Percentiles rank a stretch among this genome's conserved stretches.
These are phyloP conservation scores for Tausonia pullulans DNA, from an alignment of 1,284 basidiomycete species.

Conservation along the genomic window DNA sequence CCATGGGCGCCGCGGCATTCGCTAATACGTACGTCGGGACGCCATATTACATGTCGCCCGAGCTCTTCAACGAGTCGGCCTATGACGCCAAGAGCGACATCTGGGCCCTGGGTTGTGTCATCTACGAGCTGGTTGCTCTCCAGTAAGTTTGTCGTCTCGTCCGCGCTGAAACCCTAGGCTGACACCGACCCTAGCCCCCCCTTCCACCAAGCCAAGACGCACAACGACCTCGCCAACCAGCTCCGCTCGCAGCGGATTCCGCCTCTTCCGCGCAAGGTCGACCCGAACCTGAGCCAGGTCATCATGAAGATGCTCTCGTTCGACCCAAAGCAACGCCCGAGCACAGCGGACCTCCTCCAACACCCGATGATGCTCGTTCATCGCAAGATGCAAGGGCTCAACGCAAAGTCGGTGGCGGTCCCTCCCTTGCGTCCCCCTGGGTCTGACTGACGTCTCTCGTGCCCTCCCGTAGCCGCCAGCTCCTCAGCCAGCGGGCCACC, in stretches of 20 bases:
- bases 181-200: constrained; percentile 46
- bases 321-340: constrained; percentile 73
- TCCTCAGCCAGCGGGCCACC: constrained; percentile 19
- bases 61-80: constrained; percentile 87
- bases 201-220: constrained; percentile 80
- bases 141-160: constrained; percentile 38
- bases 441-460: background rate
- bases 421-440: background rate
- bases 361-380: constrained; percentile 61
- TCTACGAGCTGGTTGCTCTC: constrained; percentile 87
- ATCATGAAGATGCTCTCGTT: constrained; percentile 79
- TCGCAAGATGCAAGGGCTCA: constrained; percentile 49
- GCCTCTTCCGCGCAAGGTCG: constrained; percentile 69
- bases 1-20: constrained; percentile 72
- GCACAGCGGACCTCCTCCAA: constrained; percentile 61
- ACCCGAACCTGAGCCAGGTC: constrained; percentile 53
- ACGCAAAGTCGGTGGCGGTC: constrained; percentile 42
- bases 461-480: background rate
- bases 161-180: background rate
- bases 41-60: constrained; percentile 97
- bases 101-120: constrained; percentile 92
- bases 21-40: constrained; percentile 96
- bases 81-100: constrained; percentile 98
- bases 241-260: constrained; percentile 80
- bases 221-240: constrained; percentile 66